Percentiles rank a stretch among this genome's conserved stretches.
These are phyloP conservation scores for Cytospora leucostoma DNA, from an alignment of 2,329 filamentous ascomycete species.

Conservation along the genomic window DNA sequence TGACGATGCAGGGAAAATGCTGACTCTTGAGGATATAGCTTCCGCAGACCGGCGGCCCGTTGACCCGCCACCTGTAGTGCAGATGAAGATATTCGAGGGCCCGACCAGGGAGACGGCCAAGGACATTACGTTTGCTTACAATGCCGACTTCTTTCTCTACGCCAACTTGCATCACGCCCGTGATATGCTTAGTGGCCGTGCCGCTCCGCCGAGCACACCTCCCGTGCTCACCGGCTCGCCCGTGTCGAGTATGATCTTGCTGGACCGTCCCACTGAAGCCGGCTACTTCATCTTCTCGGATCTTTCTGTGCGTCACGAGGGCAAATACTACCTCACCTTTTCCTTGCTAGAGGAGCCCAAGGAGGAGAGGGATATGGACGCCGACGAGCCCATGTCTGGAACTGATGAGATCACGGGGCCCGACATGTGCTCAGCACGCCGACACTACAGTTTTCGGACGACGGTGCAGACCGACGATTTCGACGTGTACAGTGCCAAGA, in stretches of 20 bases:
- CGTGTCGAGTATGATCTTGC: constrained; percentile 92
- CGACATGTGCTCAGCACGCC: constrained; percentile 28
- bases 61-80: constrained; percentile 91
- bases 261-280: constrained; percentile 77
- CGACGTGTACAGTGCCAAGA: constrained; percentile 93
- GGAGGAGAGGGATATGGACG: constrained; percentile 75
- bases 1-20: constrained; percentile 28
- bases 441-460: constrained; percentile 25
- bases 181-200: constrained; percentile 76
- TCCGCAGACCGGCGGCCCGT: constrained; percentile 89
- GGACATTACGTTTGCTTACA: constrained; percentile 86
- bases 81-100: constrained; percentile 82
- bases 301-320: constrained; percentile 92
- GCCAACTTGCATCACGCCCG: constrained; percentile 87
- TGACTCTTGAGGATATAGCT: constrained; percentile 49
- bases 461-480: constrained; percentile 75
- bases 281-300: constrained; percentile 99
- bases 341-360: constrained; percentile 94
- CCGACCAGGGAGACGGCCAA: constrained; percentile 59
- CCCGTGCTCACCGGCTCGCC: constrained; percentile 92
- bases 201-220: constrained; percentile 66
- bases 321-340: constrained; percentile 87
- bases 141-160: constrained; percentile 97
- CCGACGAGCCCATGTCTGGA: constrained; percentile 40
- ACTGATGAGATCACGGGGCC: constrained; percentile 39